Evolutionary conservation across 1,284 basidiomycete species (phyloP).

Genomic region (Lentinula novae-zelandiae): DNA sequence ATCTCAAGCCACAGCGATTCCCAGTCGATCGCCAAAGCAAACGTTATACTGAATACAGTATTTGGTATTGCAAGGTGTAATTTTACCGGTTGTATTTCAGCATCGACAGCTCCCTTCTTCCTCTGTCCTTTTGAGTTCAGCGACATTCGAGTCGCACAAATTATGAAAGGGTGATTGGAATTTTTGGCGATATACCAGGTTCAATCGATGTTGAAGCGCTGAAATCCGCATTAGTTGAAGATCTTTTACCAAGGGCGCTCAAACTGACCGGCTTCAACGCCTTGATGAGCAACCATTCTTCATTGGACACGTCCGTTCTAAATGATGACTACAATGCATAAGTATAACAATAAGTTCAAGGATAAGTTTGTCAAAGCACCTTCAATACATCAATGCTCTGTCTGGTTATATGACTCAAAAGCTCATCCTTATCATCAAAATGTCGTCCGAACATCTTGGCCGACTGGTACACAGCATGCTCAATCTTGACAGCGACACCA

Average conservation of each 20-base stretch:
- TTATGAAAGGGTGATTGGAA: no score
- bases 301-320: constrained; percentile 85
- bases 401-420: constrained; percentile 88
- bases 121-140: no score
- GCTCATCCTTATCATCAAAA: constrained; percentile 95
- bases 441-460: constrained; percentile 93
- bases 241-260: not conserved
- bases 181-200: no score
- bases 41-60: no score
- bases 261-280: constrained; percentile 78
- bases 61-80: no score
- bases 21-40: no score
- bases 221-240: not conserved
- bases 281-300: constrained; percentile 95
- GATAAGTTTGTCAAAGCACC: constrained; percentile 34
- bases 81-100: no score
- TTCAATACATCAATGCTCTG: constrained; percentile 95
- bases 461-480: constrained; percentile 94
- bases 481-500: constrained; percentile 98
- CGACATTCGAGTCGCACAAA: no score
- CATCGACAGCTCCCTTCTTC: no score
- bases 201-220: constrained; percentile 49
- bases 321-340: constrained; percentile 63
- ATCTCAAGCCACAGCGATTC: no score
- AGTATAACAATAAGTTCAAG: constrained; percentile 2